Conservation (phyloP, 2,329 filamentous ascomycete genomes). For the Ophiognomonia clavigignenti-juglandacearum region DNA sequence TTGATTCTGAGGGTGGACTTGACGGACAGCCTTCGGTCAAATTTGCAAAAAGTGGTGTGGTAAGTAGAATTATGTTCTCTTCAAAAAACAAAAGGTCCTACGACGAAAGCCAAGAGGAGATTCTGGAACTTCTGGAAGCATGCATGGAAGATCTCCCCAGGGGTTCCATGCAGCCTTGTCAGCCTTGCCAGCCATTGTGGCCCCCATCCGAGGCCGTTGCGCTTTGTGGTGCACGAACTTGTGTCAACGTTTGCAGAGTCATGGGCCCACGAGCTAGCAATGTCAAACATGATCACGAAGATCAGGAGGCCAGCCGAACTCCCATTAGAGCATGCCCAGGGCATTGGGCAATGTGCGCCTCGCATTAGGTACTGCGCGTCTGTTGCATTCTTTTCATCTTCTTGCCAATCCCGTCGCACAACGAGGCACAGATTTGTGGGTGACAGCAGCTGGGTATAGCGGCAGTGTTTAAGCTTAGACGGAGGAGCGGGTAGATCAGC, state of each 20-base stretch:
- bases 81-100: too few species aligned
- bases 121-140: background rate
- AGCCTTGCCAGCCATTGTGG: background rate
- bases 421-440: background rate
- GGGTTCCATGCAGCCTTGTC: background rate
- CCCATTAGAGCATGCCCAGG: background rate
- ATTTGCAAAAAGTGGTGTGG: background rate
- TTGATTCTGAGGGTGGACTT: too few species aligned
- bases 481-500: background rate
- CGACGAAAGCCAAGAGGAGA: too few species aligned
- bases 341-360: background rate
- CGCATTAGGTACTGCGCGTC: too few species aligned
- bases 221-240: background rate
- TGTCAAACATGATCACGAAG: background rate
- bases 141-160: slow-evolving; percentile 3
- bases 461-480: background rate
- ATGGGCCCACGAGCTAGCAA: background rate
- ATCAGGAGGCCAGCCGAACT: background rate
- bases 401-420: too few species aligned
- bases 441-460: background rate
- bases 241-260: background rate
- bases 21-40: too few species aligned
- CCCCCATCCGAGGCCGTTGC: background rate
- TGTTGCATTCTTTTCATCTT: background rate
- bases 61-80: background rate